Base-by-base conservation (phyloP, 352 stramenopile genomes). In the Globisporangium iwayamae region DNA sequence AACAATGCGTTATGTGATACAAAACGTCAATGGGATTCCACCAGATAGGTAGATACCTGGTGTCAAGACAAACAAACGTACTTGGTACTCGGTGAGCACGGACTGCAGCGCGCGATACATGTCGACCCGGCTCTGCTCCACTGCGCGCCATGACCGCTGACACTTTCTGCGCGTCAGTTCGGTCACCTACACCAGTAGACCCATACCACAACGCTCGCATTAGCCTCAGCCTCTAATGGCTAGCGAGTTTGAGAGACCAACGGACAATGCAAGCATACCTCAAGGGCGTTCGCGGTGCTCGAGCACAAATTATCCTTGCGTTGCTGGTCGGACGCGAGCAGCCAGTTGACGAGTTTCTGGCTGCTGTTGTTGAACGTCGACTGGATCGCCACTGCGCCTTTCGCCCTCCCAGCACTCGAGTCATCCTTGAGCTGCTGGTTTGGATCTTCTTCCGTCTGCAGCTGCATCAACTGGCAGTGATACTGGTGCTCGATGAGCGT, bases 11-110 rank as follows among this genome's bases (percentile, higher is more conserved):
- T 18, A 11, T 8, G 45, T 6, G 8, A 18, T 52, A 16, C 4
- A 30, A 16, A 14, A 32, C 20, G 25, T 7, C 47, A 55, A 38
- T 28, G 46, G 8, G 9, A 53, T 18, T n/a, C 46, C n/a, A n/a
- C n/a, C n/a, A n/a, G n/a, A n/a, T n/a, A 30, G 22, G 7, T 8
- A 52, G 14, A 2, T 20, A 36, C 8, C 11, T 36, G 14, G 10
- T 10, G 1, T 7, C 2, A 9, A 18, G 20, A 1, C n/a, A 32
- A 53, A 7, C n/a, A 34, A 3, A 20, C 50, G 6, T 7, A 92
- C 86, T 74, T 95, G 86, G 46, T 93, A 95, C 16, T 93, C 86
- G 45, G 79, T 89, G 18, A 95, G 69, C 1, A 95, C 74, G 0
- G 65, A 79, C 68, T 95, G 86, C 10, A 91, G 65, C 43, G 74